A percentile compares a stretch with the other conserved stretches of the same genome.
These are phyloP conservation scores for Ophiostoma montium DNA, from an alignment of 2,329 filamentous ascomycete genomes.

Conservation along the genomic window DNA sequence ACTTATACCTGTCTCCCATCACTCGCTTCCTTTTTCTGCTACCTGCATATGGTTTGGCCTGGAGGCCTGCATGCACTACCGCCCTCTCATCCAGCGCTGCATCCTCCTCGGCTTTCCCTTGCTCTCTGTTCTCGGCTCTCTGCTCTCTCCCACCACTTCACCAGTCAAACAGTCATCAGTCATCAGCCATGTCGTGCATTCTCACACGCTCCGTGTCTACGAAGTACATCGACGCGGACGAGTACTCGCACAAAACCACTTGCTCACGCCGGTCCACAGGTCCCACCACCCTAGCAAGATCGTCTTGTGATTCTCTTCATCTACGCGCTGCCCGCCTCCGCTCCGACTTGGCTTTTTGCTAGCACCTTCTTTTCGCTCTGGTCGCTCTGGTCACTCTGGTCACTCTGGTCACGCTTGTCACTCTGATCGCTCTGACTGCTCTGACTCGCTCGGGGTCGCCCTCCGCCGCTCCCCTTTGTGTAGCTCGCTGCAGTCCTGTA, in stretches of 20 bases:
- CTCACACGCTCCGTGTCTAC: background rate
- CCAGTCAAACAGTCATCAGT: background rate
- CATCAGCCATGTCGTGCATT: constrained; percentile 1
- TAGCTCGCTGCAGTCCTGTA: background rate
- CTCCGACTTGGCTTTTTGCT: background rate
- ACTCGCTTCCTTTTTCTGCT: background rate
- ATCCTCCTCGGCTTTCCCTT: background rate
- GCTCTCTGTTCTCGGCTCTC: background rate
- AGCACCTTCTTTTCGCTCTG: background rate
- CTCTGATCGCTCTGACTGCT: no score
- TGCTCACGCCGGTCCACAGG: constrained; percentile 5
- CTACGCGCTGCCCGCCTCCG: background rate
- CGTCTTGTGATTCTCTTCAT: constrained; percentile 16
- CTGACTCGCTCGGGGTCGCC: no score
- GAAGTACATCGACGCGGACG: no score
- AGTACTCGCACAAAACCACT: no score
- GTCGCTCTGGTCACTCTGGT: no score
- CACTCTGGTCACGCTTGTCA: no score
- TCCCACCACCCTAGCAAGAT: constrained; percentile 4
- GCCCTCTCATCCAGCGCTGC: background rate
- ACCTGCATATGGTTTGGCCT: background rate
- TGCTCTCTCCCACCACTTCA: background rate
- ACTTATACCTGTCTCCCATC: background rate
- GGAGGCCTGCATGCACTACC: background rate
- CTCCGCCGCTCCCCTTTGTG: no score